Base-by-base conservation (phyloP, 148 eudicot species). In the Rhododendron ferrugineum region DNA sequence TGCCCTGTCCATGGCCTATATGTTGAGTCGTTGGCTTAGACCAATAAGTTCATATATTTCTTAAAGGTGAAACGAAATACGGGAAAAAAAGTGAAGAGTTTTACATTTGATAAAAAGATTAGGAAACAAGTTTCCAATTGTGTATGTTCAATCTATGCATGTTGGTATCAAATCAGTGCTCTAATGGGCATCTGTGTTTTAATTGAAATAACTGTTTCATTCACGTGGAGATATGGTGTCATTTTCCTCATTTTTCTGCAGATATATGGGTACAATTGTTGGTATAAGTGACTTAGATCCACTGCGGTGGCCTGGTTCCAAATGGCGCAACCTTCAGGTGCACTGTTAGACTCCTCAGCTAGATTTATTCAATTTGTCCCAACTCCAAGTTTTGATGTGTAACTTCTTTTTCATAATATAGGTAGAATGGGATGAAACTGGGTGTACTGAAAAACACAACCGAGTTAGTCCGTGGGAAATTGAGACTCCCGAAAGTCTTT, bases 401-500 rank as follows among this genome's bases (percentile, higher is more conserved):
- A 34, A 18, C 79, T 64, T 74, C 34, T 18, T 56, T 32, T 85
- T 80, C 16, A 15, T 37, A 32, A 77, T 28, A 85, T 84, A 95
- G 98, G 98, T 92, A 22, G 98, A 96, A 88, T 96, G 98, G 98
- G 98, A 96, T 87, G 98, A 96, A 88, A 93, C 95, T 16, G 96
- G 95, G 36, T 96, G 98, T 83, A 88, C 90, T 66, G 98, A 96
- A 82, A 96, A 93, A 89, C 98, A 87, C 66, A 96, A 87, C 70
- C 85, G 98, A 87, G 98, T 96, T 66, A 91, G 94, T 82, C 91
- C 94, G 0, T 96, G 98, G 98, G 97, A 96, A 83, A 92, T 96
- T 46, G 98, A 96, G 89, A 94, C 98, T 40, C 98, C 98, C 4
- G 98, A 96, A 86, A 96, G 98, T 88, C 96, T 96, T 26, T 96